phyloP scores from a whole-genome alignment of 768 basidiomycete genomes.

The Hebeloma cylindrosporum region DNA sequence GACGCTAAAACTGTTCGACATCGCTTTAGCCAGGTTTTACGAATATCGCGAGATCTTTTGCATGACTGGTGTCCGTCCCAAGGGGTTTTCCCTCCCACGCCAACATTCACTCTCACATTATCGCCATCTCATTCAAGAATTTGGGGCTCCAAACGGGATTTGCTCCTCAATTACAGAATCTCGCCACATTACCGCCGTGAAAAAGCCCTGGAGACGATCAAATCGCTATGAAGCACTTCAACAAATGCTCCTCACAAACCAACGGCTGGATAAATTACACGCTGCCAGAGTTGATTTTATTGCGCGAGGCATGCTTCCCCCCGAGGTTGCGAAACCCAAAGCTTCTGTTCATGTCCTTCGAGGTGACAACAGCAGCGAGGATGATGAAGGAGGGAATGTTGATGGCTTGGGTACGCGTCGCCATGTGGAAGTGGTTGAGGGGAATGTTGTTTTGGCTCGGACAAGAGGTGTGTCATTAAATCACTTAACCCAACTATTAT shows the following conservation, averaged over 20 bases:
- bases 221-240: conserved; percentile 30
- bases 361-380: conserved; percentile 3
- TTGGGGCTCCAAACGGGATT: conserved; percentile 28
- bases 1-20: conserved; percentile 3
- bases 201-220: conserved; percentile 34
- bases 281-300: conserved; percentile 17
- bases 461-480: conserved; percentile 5
- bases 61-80: conserved; percentile 8
- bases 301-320: conserved; percentile 16
- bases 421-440: conserved; percentile 5
- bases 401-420: neutral
- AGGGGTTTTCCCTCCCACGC: conserved; percentile 20
- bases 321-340: too few species aligned
- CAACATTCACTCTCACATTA: conserved; percentile 28
- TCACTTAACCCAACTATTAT: neutral
- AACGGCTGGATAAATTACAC: conserved; percentile 29
- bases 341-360: too few species aligned
- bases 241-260: conserved; percentile 37
- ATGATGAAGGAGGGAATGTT: conserved; percentile 7
- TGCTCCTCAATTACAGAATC: conserved; percentile 37
- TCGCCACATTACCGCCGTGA: conserved; percentile 33
- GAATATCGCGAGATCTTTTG: conserved; percentile 29
- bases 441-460: conserved; percentile 7
- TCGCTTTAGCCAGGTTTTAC: conserved; percentile 24
- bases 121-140: conserved; percentile 13